These are phyloP conservation scores for Colletotrichum caudatum DNA, from an alignment of 2,329 filamentous ascomycete genomes.

Conservation along the genomic window DNA sequence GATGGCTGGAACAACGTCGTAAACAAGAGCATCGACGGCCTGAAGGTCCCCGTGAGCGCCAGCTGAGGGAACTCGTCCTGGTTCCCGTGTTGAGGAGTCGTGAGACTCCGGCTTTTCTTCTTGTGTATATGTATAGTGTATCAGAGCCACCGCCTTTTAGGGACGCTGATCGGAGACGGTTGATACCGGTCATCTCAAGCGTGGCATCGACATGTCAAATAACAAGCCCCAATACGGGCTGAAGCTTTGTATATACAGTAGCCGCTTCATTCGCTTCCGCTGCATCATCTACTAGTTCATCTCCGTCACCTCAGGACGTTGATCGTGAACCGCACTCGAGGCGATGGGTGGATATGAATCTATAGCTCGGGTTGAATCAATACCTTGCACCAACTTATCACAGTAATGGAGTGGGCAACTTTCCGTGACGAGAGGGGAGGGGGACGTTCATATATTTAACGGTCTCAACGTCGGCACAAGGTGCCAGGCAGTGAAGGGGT, in stretches of 20 bases:
- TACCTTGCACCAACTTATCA: too few species aligned
- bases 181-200: background rate
- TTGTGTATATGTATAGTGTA: background rate
- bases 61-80: background rate
- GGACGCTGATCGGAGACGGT: background rate
- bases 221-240: background rate
- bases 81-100: background rate
- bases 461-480: background rate
- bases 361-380: too few species aligned
- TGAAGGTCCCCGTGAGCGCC: background rate
- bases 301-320: background rate
- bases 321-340: background rate
- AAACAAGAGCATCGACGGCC: background rate
- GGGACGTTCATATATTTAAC: background rate
- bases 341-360: background rate
- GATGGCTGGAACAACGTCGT: background rate
- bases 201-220: background rate
- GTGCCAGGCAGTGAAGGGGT: too few species aligned
- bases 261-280: background rate
- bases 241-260: background rate
- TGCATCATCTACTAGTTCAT: background rate
- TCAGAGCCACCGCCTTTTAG: background rate
- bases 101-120: background rate
- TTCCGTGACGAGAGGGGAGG: background rate
- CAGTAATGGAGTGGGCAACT: too few species aligned